Base-by-base conservation (phyloP, 2,329 filamentous ascomycete species). In the Spiromastix sp. region DNA sequence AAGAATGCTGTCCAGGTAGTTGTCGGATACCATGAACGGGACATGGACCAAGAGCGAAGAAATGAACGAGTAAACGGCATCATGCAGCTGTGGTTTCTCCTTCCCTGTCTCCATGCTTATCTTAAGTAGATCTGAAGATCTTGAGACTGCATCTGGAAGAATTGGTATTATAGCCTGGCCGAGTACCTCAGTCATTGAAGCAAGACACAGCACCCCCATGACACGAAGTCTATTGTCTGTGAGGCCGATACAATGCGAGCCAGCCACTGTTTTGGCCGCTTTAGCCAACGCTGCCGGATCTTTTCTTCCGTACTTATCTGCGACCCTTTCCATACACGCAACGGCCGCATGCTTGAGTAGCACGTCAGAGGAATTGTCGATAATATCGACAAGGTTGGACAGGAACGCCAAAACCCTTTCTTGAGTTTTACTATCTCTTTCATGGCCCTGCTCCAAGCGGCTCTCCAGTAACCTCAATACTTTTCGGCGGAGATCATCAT, bases 301-400 rank as follows among this genome's bases (percentile, higher is more conserved):
- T 56, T 87, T 93, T 67, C 91, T 93, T 46, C 91, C 93, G 55
- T 94, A 96, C 56, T 89, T 89, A 60, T 95, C 87, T 2, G 84
- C 76, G 43, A 98, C 93, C 57, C 85, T 84, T 61, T 95, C 87
- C 29, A 96, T 80, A 48, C 89, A 96, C 22, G 79, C 78, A 42
- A 98, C 79, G 1, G 87, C 84, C 8, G 84, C 85, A 49, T 86
- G 80, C 60, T 89, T 86, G 56, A 91, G 80, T 18, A 77, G 70
- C 35, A 81, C 72, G 45, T 91, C 79, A 20, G 72, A 66, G 5
- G 82, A 81, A 32, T 81, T 73, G 37, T 79, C 69, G 40, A 98
- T 75, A 30, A 93, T 82, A 13, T 72, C 70, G 12, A 83, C 84
- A 42, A 94, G 70, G 46, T 80, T 80, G 8, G 84, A 79, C 45